phyloP scores from a whole-genome alignment of 2,329 filamentous ascomycete genomes.

The Stenocarpella maydis region DNA sequence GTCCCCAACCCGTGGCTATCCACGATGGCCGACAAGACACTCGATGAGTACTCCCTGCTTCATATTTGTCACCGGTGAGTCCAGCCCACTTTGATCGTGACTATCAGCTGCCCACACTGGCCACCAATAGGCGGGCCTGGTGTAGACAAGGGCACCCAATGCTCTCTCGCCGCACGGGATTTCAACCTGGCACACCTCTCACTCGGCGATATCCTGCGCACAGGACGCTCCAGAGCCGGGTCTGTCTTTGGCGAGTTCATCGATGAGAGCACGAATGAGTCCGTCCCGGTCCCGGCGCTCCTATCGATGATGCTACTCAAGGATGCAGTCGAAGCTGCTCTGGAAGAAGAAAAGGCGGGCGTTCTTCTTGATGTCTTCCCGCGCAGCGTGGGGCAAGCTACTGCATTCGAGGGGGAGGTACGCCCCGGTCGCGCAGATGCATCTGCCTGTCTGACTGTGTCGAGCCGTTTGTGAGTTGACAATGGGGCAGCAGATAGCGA shows the following conservation, averaged over 20 bases:
- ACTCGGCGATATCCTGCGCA: not conserved
- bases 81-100: not conserved
- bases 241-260: not conserved
- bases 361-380: not conserved
- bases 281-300: not conserved
- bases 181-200: not conserved
- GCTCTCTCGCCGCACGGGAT: not conserved
- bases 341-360: not conserved
- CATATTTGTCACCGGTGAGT: not conserved
- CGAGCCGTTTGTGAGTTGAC: not conserved
- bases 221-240: not conserved
- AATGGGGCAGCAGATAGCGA: not conserved
- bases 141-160: not conserved
- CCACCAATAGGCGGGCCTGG: not conserved
- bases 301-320: not conserved
- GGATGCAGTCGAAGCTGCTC: not conserved
- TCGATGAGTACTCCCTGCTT: not conserved
- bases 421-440: not conserved
- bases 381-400: not conserved
- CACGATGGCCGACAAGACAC: not conserved
- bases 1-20: not conserved
- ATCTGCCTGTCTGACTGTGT: not conserved
- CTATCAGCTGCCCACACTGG: not conserved
- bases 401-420: not conserved
- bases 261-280: not conserved